phyloP scores from a whole-genome alignment of 139 green algal genomes.

The Coelastrella sp. region DNA sequence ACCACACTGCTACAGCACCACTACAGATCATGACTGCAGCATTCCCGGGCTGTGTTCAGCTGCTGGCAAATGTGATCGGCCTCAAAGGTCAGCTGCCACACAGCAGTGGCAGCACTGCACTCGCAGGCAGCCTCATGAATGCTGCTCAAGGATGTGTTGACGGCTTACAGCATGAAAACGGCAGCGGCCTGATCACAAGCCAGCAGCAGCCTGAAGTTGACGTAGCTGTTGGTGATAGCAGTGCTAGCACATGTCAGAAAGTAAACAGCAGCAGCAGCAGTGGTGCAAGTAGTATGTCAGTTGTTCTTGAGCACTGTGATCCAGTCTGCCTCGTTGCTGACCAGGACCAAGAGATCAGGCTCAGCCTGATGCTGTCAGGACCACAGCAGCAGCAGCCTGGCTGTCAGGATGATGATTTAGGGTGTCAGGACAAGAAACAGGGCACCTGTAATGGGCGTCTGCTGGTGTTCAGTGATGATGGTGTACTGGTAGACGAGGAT shows the following conservation, averaged over 20 bases:
- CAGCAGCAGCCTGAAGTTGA: neutral
- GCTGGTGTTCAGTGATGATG: neutral
- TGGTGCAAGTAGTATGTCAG: neutral
- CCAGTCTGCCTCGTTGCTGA: neutral
- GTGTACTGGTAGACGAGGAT: neutral
- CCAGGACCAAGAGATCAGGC: neutral
- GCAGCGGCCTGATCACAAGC: neutral
- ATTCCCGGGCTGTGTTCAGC: constrained; percentile 15
- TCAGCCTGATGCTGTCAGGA: constrained; percentile 1
- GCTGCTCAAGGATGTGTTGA: neutral
- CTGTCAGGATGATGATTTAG: neutral
- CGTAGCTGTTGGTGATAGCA: neutral
- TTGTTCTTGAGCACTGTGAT: neutral
- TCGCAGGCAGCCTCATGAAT: neutral
- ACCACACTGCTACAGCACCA: neutral
- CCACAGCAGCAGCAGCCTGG: neutral
- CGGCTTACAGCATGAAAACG: neutral
- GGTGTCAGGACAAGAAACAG: neutral
- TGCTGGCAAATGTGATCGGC: neutral
- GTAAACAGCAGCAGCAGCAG: neutral
- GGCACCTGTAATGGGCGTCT: neutral
- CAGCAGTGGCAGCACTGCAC: neutral
- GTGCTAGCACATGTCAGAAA: neutral
- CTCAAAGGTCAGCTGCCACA: neutral
- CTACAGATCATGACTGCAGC: neutral